Evolutionary conservation across 2,329 filamentous ascomycete species (phyloP), one percentile per base, ranked within the genome.

Genomic region (Sclerotinia minor): DNA sequence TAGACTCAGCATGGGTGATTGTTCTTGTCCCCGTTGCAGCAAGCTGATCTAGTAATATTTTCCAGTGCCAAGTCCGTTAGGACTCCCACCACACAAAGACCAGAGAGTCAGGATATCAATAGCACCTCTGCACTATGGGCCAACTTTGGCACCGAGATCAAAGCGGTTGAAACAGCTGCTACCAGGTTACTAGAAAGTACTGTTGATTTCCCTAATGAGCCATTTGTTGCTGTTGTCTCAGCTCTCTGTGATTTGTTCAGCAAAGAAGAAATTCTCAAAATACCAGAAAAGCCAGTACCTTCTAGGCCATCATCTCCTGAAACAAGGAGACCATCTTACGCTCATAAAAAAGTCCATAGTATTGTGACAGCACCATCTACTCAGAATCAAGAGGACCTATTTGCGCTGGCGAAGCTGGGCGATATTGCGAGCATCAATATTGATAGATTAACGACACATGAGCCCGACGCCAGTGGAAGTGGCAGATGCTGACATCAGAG

Each of bases 161-260:
- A 90, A 69, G 92, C 95, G 44, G 94, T 98, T 0, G 92, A 97
- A 77, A 89, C 90, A 8, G 95, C 95, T 3, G 92, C 93, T 1
- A 88, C 88, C 1, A 88, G 95, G 70, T 83, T 99, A 24, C 89
- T 98, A 68, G 95, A 98, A 77, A 97, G 93, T 78, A 98, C 94
- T 0, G 84, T 90, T 21, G 94, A 97, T 73, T 98, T 96, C 74
- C 92, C 93, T 0, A 93, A 94, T 71, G 84, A 88, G 21, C 83
- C 92, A 0, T 98, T 98, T 73, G 81, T 90, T 6, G 87, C 92
- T 71, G 87, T 98, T 13, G 82, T 98, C 1, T 81, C 83, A 65
- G 90, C 93, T 0, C 83, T 97, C 5, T 93, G 92, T 74, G 83
- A 85, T 57, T 81, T 97, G 8, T 82, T 96, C 7, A 83, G 84